A percentile compares a stretch with the other conserved stretches of the same genome.
phyloP scores from a whole-genome alignment of 1,284 basidiomycete genomes.

The Phellinidium pouzarii region DNA sequence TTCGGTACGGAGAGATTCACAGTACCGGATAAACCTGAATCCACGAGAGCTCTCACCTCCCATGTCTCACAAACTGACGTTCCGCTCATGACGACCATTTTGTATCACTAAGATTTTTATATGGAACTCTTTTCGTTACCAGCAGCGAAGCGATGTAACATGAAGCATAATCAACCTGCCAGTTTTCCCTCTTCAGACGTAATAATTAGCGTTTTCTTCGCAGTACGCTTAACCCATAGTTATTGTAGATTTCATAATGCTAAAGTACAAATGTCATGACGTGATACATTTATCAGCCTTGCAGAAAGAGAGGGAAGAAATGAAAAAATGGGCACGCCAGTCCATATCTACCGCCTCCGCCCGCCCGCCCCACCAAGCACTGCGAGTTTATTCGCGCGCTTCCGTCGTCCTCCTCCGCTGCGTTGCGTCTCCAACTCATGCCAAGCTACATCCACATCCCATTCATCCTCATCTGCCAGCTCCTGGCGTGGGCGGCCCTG shows the following conservation, averaged over 20 bases:
- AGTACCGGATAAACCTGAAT: too few relatives aligned
- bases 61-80: too few relatives aligned
- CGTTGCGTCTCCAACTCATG: slow-evolving; percentile 66
- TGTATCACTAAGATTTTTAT: too few relatives aligned
- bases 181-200: too few relatives aligned
- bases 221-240: background rate
- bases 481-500: slow-evolving; percentile 22
- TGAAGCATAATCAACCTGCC: too few relatives aligned
- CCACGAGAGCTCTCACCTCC: too few relatives aligned
- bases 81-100: too few relatives aligned
- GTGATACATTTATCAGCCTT: background rate
- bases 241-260: background rate
- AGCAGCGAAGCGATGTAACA: too few relatives aligned
- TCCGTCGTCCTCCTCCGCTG: slow-evolving; percentile 47
- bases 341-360: slow-evolving; percentile 23
- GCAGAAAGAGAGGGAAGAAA: background rate
- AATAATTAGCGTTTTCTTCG: too few relatives aligned
- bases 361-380: slow-evolving; percentile 56
- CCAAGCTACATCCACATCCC: slow-evolving; percentile 77
- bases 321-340: too few relatives aligned
- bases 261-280: background rate
- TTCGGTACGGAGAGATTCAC: too few relatives aligned
- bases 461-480: slow-evolving; percentile 48
- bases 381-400: slow-evolving; percentile 58
- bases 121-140: too few relatives aligned